phyloP scores from a whole-genome alignment of 768 basidiomycete species.

The Pisolithus orientalis region DNA sequence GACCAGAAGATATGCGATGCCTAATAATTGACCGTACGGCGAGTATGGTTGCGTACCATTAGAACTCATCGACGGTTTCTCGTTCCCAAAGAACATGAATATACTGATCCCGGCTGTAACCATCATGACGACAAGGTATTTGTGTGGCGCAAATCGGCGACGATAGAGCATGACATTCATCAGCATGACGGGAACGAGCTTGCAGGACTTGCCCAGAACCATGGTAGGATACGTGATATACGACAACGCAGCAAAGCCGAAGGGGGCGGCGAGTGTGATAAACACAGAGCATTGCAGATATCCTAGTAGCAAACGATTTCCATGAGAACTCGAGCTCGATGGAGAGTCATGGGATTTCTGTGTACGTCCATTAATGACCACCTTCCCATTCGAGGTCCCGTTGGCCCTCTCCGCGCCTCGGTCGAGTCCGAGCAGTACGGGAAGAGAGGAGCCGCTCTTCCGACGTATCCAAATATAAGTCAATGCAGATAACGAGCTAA shows the following conservation, averaged over 20 bases:
- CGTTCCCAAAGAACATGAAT: constrained; percentile 86
- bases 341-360: constrained; percentile 19
- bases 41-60: constrained; percentile 28
- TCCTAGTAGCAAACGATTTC: constrained; percentile 51
- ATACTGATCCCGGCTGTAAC: constrained; percentile 88
- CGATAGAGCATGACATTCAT: constrained; percentile 97
- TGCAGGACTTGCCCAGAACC: constrained; percentile 98
- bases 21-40: constrained; percentile 59
- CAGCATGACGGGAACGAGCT: constrained; percentile 96
- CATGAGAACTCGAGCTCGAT: constrained; percentile 27
- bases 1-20: constrained; percentile 68
- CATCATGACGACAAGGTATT: constrained; percentile 91
- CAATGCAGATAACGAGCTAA: constrained; percentile 73
- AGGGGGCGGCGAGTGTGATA: constrained; percentile 88
- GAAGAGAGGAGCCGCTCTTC: constrained; percentile 45
- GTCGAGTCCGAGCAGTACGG: constrained; percentile 56
- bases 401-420: constrained; percentile 23
- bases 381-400: constrained; percentile 28
- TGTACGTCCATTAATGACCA: constrained; percentile 28
- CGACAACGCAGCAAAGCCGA: constrained; percentile 91
- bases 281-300: constrained; percentile 84
- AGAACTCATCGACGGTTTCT: constrained; percentile 34
- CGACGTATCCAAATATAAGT: constrained; percentile 64
- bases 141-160: constrained; percentile 86
- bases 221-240: constrained; percentile 98